Base-by-base conservation (phyloP, 176 grass and related monocot species). In the Dactylis glomerata region DNA sequence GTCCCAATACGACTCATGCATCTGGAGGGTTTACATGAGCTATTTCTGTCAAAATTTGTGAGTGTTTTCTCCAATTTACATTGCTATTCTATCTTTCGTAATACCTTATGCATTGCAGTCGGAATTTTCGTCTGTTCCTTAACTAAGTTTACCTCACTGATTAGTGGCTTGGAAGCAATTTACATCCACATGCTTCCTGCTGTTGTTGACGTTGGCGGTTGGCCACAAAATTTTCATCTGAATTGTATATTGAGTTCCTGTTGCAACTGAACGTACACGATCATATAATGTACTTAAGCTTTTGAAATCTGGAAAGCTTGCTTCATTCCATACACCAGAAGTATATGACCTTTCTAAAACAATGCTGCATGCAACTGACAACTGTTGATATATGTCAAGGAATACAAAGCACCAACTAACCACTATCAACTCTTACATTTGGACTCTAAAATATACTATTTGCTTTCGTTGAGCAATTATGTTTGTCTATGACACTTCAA, bases 1-100 rank as follows among this genome's bases (percentile, higher is more conserved):
- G 93, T 98, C 59, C 96, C 96, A 22, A 88, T 95, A 88, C 84
- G 85, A 68, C 84, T 98, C 19, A 98, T 98, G 93, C 96, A 95
- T 95, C 68, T 98, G 82, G 96, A 98, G 84, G 96, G 96, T 57
- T 84, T 98, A 86, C 94, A 95, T 86, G 96, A 95, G 82, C 84
- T 98, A 78, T 98, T 98, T 85, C 73, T 94, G 50, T 98, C 96
- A 70, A 98, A 98, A 88, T 95, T 98, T 95, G 96, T 98, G 78
- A 95, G 96, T 90, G 27, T 57, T 83, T 74, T 3, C 66, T 50
- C 61, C 41, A 44, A 51, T 54, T 86, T 79, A 23, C 13, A 12
- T 20, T 34, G 17, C 72, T 65, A 10, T 68, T 52, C 1, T 13
- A 42, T 76, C 4, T 79, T 79, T 26, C n/a, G 40, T 59, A 32